Evolutionary conservation across 495 filamentous ascomycete species (phyloP), one percentile per base, ranked within the genome.

Genomic region (Penicillium cosmopolitanum): DNA sequence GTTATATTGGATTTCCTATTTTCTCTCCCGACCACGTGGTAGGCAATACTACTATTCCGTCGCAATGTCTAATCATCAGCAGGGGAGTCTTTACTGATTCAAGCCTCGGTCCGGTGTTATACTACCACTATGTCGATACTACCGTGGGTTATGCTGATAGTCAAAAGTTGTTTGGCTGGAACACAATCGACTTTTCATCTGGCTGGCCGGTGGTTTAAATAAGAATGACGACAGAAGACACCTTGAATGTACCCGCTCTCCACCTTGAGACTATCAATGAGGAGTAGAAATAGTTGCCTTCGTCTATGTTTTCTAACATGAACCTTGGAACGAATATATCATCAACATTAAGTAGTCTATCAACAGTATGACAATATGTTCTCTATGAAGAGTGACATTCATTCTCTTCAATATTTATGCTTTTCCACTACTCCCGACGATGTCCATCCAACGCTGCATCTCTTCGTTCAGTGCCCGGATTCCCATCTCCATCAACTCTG

Each of bases 71-170:
- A 55, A 75, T 28, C 15, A 13, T 9, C 5, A 46, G 1, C 42
- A 77, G 75, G 64, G 83, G 81, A 34, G 75, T 85, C 0, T 82
- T 73, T 55, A 76, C 72, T 31, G 82, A 84, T 66, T 70, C 78
- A 1, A 70, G 57, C 8, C 60, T 75, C 0, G 79, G 80, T 2
- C 68, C 84, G 31, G 78, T 91, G 13, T 77, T 91, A 15, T 91
- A 91, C 66, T 91, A 92, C 62, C 87, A 91, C 63, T 91, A 91
- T 40, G 71, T 85, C 21, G 80, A 92, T 64, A 89, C 84, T 0
- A 82, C 61, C 4, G 76, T 91, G 60, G 88, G 89, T 0, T 87
- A 84, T 61, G 83, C 75, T 0, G 87, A 91, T 68, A 77, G 76
- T 1, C 76, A 90, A 61, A 86, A 88, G 65, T 73, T 75, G 51